Evolutionary conservation across 2,329 filamentous ascomycete species (phyloP).

Genomic region (Cladosporium sp.): DNA sequence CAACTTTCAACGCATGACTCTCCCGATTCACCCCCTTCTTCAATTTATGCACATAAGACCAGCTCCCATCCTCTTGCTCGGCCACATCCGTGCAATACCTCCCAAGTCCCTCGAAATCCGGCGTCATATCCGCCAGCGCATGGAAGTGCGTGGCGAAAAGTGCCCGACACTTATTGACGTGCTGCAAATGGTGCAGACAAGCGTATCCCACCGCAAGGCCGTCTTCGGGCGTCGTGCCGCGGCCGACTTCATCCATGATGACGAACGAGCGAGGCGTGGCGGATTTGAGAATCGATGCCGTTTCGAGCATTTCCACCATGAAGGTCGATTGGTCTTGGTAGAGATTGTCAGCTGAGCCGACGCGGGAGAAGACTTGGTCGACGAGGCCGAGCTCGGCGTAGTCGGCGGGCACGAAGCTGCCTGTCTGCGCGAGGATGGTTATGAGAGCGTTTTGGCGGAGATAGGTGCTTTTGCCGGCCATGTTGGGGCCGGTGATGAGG

Average conservation of each 20-base stretch:
- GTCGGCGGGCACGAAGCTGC: slow-evolving; percentile 85
- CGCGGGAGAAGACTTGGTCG: slow-evolving; percentile 90
- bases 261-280: slow-evolving; percentile 81
- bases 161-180: slow-evolving; percentile 70
- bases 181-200: slow-evolving; percentile 76
- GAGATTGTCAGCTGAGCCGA: slow-evolving; percentile 88
- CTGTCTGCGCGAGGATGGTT: slow-evolving; percentile 86
- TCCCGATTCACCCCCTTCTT: slow-evolving; percentile 75
- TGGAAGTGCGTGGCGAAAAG: slow-evolving; percentile 98
- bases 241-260: slow-evolving; percentile 97
- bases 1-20: slow-evolving; percentile 95
- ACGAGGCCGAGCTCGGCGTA: slow-evolving; percentile 84
- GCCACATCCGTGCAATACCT: slow-evolving; percentile 87
- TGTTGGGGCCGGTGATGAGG: slow-evolving; percentile 81
- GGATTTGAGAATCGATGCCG: slow-evolving; percentile 79
- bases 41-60: slow-evolving; percentile 82
- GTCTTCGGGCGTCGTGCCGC: slow-evolving; percentile 90
- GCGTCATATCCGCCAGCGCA: slow-evolving; percentile 70
- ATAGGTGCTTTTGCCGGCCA: slow-evolving; percentile 97
- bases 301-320: slow-evolving; percentile 99
- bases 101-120: slow-evolving; percentile 55
- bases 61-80: slow-evolving; percentile 63
- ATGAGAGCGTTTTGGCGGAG: slow-evolving; percentile 93
- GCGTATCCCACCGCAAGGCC: slow-evolving; percentile 87
- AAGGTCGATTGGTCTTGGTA: slow-evolving; percentile 94